phyloP scores from a whole-genome alignment of 2,329 filamentous ascomycete genomes.

The Fusarium sp. region DNA sequence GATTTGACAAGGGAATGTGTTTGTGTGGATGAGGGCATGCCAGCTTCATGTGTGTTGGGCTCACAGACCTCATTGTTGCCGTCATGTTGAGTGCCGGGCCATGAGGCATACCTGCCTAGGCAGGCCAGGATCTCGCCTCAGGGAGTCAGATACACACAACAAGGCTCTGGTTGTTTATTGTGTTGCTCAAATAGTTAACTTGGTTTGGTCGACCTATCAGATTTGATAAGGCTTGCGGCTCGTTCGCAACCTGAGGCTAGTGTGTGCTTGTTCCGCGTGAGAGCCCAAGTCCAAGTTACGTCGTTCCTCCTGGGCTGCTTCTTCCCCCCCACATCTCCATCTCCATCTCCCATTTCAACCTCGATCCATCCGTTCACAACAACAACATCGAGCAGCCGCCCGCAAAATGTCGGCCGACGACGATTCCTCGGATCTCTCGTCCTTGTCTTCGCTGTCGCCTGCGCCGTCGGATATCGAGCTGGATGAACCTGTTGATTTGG shows the following conservation, averaged over 20 bases:
- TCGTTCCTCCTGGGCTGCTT: constrained; percentile 43
- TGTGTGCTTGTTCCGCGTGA: constrained; percentile 44
- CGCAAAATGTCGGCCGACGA: constrained; percentile 65
- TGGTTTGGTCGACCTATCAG: constrained; percentile 45
- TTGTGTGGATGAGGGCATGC: background rate
- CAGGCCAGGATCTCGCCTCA: background rate
- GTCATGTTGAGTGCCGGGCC: constrained; percentile 1
- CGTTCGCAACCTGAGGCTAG: constrained; percentile 38
- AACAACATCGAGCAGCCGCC: constrained; percentile 41
- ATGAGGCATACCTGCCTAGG: background rate
- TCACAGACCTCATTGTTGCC: constrained; percentile 2
- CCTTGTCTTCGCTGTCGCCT: constrained; percentile 59
- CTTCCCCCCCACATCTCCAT: constrained; percentile 46
- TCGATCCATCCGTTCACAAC: constrained; percentile 12
- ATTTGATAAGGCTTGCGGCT: constrained; percentile 46
- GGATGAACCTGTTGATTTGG: constrained; percentile 54
- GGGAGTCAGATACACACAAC: constrained; percentile 2
- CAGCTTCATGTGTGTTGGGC: constrained; percentile 10
- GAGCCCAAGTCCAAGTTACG: constrained; percentile 43
- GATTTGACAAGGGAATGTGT: background rate
- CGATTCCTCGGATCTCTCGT: constrained; percentile 70
- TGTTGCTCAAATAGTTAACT: constrained; percentile 36
- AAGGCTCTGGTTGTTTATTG: constrained; percentile 25
- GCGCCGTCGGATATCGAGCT: constrained; percentile 56
- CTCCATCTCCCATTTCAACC: constrained; percentile 39